Evolutionary conservation across 768 basidiomycete species (phyloP).

Genomic region (Suillus lakei): DNA sequence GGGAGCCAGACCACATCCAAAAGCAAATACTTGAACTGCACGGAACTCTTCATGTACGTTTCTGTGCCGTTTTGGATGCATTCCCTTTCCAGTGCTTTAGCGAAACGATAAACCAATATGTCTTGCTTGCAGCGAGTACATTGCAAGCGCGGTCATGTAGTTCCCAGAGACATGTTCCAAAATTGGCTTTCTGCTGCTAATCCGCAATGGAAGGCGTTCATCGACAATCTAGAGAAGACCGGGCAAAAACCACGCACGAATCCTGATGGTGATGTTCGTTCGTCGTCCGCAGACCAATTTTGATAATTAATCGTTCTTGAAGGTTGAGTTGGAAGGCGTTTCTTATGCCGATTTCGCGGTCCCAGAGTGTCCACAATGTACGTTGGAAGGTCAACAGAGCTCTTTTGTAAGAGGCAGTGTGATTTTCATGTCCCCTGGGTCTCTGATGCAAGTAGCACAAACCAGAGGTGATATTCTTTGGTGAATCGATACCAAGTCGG

Average conservation of each 20-base stretch:
- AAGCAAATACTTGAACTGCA: constrained; percentile 79
- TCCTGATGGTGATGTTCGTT: constrained; percentile 88
- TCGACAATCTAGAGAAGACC: constrained; percentile 63
- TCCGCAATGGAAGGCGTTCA: constrained; percentile 77
- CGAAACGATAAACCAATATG: constrained; percentile 18
- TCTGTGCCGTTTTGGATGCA: background rate
- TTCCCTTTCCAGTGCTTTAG: background rate
- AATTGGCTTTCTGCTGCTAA: constrained; percentile 72
- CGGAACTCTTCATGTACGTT: constrained; percentile 79
- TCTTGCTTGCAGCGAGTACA: constrained; percentile 63
- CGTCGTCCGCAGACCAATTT: constrained; percentile 1
- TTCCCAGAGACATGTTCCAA: constrained; percentile 74
- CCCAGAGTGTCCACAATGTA: constrained; percentile 76
- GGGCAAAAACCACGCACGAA: constrained; percentile 76
- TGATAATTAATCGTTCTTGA: background rate
- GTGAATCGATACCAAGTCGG: constrained; percentile 76
- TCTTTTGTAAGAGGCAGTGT: constrained; percentile 52
- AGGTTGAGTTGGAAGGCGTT: constrained; percentile 84
- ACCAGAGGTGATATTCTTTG: constrained; percentile 87
- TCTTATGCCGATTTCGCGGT: constrained; percentile 79
- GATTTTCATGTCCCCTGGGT: constrained; percentile 13
- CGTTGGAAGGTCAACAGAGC: constrained; percentile 57
- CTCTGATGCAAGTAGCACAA: constrained; percentile 56
- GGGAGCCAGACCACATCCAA: constrained; percentile 40
- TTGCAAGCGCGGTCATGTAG: constrained; percentile 74